These are phyloP conservation scores for Wallemia hederae DNA, from an alignment of 1,284 basidiomycete species.

Conservation along the genomic window DNA sequence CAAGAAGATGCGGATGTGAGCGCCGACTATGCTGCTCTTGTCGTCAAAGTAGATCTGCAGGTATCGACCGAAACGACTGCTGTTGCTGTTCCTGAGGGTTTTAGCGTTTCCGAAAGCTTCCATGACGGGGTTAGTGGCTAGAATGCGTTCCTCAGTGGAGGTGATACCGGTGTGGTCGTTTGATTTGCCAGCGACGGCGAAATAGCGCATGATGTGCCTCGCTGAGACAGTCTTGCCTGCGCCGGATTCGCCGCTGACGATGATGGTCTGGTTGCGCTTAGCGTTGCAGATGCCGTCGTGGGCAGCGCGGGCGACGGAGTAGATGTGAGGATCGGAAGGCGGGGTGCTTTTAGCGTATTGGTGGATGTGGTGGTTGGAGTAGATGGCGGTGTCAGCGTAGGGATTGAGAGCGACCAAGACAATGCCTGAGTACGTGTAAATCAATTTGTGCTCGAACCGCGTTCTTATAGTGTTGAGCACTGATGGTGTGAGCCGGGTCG, in stretches of 20 bases:
- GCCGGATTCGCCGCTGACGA: slow-evolving; percentile 19
- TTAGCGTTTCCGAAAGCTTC: slow-evolving; percentile 23
- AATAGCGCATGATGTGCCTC: slow-evolving; percentile 21
- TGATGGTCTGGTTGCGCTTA: slow-evolving; percentile 20
- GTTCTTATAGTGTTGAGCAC: not conserved
- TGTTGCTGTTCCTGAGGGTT: slow-evolving; percentile 22
- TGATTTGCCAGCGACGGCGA: slow-evolving; percentile 21
- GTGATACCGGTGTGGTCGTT: slow-evolving; percentile 4
- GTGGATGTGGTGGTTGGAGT: slow-evolving; percentile 19
- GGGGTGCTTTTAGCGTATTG: slow-evolving; percentile 13
- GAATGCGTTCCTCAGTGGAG: not conserved
- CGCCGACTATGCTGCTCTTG: slow-evolving; percentile 19
- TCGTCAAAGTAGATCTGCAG: slow-evolving; percentile 20
- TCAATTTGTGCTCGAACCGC: not conserved
- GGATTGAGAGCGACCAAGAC: slow-evolving; percentile 21
- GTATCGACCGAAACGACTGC: slow-evolving; percentile 21
- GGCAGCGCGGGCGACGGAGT: slow-evolving; percentile 21
- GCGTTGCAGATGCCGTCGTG: slow-evolving; percentile 21
- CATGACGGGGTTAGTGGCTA: slow-evolving; percentile 19
- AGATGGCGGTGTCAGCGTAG: slow-evolving; percentile 11
- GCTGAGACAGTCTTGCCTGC: slow-evolving; percentile 21
- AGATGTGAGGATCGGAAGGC: slow-evolving; percentile 5
- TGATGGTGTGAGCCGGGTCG: not conserved
- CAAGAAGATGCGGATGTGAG: slow-evolving; percentile 20
- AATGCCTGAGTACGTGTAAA: not conserved